phyloP scores from a whole-genome alignment of 768 basidiomycete genomes.

The Russula sp. region DNA sequence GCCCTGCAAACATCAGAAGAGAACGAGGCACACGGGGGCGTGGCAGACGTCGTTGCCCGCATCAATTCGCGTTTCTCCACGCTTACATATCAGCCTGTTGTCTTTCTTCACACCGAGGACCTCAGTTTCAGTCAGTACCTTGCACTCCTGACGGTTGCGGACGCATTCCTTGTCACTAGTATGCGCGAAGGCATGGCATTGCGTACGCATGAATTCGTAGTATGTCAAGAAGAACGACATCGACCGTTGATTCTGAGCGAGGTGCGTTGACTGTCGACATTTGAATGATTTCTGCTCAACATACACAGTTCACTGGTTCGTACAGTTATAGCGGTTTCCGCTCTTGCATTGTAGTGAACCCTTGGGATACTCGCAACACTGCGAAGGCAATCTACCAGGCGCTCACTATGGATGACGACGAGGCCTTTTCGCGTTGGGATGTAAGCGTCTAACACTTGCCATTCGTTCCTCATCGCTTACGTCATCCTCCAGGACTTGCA shows the following conservation, averaged over 20 bases:
- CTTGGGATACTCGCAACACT: conserved; percentile 80
- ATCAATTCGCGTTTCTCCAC: conserved; percentile 82
- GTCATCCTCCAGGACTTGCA: conserved; percentile 52
- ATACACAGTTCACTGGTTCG: conserved; percentile 70
- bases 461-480: not conserved
- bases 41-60: conserved; percentile 69
- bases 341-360: conserved; percentile 81
- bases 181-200: conserved; percentile 87
- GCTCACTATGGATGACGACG: conserved; percentile 69
- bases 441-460: conserved; percentile 30
- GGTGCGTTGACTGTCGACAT: conserved; percentile 34
- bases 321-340: conserved; percentile 85
- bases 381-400: conserved; percentile 74
- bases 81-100: conserved; percentile 81
- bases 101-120: conserved; percentile 81
- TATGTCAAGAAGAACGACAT: conserved; percentile 67
- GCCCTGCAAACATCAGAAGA: conserved; percentile 76
- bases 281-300: conserved; percentile 1
- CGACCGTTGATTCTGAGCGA: conserved; percentile 76
- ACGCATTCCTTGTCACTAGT: conserved; percentile 80
- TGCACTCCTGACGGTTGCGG: conserved; percentile 72
- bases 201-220: conserved; percentile 75
- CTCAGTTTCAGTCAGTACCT: conserved; percentile 83
- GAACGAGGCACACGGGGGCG: conserved; percentile 67
- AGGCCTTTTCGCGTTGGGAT: conserved; percentile 71